Conservation (phyloP, 192 early-diverging fungal genomes). For the Coemansia sp. region DNA sequence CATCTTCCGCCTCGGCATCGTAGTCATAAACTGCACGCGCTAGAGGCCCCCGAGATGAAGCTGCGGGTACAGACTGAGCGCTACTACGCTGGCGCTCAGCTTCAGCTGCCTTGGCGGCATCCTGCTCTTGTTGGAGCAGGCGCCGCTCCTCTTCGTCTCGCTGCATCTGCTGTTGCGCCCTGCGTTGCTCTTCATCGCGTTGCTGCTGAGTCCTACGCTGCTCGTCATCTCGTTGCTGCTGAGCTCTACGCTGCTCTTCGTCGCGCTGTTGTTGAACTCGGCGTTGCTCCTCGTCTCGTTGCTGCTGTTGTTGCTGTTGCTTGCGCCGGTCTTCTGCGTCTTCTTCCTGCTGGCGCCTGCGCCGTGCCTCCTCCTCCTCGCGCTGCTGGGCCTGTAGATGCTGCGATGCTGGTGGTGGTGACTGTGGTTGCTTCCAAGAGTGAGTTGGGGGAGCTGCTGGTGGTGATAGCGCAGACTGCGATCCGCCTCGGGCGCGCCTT, state of each 20-base stretch:
- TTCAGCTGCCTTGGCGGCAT: conserved; percentile 6
- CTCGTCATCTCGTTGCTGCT: conserved; percentile 44
- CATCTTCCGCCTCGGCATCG: conserved; percentile 78
- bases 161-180: conserved; percentile 22
- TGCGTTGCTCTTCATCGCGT: conserved; percentile 42
- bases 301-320: conserved; percentile 22
- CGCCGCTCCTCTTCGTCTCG: conserved; percentile 16
- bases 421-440: conserved; percentile 27
- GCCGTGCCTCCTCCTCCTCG: conserved; percentile 27
- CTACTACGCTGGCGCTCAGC: conserved; percentile 10
- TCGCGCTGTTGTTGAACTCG: conserved; percentile 28
- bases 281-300: conserved; percentile 46
- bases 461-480: conserved; percentile 32
- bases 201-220: conserved; percentile 24
- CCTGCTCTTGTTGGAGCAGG: conserved; percentile 21
- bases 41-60: conserved; percentile 17
- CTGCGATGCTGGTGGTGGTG: conserved; percentile 12
- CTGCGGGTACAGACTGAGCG: conserved; percentile 17
- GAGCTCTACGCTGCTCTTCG: conserved; percentile 40
- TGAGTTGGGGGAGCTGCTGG: conserved; percentile 26
- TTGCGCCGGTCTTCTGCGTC: conserved; percentile 10
- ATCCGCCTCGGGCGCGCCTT: conserved; percentile 35
- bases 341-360: conserved; percentile 35
- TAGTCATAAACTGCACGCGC: conserved; percentile 76
- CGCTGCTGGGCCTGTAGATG: conserved; percentile 19